Conservation (phyloP, 306 rosid genomes). For the Macrotyloma uniflorum region DNA sequence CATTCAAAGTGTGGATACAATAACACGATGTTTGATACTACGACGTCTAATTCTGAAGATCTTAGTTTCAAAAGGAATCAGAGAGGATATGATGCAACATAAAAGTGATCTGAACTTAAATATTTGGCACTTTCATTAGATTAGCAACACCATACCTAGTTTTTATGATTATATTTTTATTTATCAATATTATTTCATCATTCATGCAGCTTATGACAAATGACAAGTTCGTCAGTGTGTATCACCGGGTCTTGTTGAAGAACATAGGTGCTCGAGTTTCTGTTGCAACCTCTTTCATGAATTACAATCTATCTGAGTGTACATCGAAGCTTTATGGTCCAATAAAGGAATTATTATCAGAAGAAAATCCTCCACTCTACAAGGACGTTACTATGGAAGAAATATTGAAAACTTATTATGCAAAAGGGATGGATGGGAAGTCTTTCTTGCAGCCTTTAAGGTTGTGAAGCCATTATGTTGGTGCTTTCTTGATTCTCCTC, state of each 20-base stretch:
- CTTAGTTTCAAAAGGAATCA: background rate
- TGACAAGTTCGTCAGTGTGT: slow-evolving; percentile 44
- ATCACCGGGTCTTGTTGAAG: slow-evolving; percentile 42
- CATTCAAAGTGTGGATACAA: background rate
- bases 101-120: background rate
- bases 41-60: background rate
- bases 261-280: slow-evolving; percentile 46
- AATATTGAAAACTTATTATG: background rate
- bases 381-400: slow-evolving; percentile 35
- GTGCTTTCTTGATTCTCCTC: slow-evolving; percentile 34
- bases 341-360: slow-evolving; percentile 54
- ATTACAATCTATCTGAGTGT: background rate
- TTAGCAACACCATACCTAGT: background rate
- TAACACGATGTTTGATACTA: background rate
- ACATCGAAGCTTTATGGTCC: slow-evolving; percentile 42
- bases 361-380: slow-evolving; percentile 49
- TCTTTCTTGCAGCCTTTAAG: slow-evolving; percentile 31
- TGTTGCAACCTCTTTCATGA: slow-evolving; percentile 21
- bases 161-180: background rate
- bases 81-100: background rate
- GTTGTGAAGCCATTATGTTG: background rate
- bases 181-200: background rate
- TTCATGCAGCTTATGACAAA: slow-evolving; percentile 42
- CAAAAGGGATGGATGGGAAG: slow-evolving; percentile 40
- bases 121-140: background rate